Percentiles rank a stretch among this genome's conserved stretches.
These are phyloP conservation scores for Claviceps purpurea DNA, from an alignment of 2,329 filamentous ascomycete genomes.

Conservation along the genomic window DNA sequence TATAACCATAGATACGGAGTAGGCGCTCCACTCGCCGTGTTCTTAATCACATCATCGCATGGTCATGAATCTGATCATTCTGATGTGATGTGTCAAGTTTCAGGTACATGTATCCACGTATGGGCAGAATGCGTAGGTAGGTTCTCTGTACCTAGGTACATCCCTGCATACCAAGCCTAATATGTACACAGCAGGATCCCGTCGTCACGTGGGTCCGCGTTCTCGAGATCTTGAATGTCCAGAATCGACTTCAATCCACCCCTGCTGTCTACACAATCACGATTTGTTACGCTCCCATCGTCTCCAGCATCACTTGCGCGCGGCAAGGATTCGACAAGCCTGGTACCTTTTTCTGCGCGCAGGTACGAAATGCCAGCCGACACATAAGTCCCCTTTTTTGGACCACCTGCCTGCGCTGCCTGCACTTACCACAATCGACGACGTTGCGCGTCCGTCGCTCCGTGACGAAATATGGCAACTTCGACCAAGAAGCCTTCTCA, in stretches of 20 bases:
- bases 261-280: not conserved
- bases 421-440: not conserved
- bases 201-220: constrained; percentile 1
- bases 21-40: too few species aligned
- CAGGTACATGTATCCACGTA: too few species aligned
- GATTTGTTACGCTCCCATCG: not conserved
- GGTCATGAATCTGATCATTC: too few species aligned
- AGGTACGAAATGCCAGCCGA: not conserved
- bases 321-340: not conserved
- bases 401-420: not conserved
- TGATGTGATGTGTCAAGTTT: too few species aligned
- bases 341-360: not conserved
- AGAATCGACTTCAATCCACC: not conserved
- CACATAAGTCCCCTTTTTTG: not conserved
- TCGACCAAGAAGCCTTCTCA: constrained; percentile 12
- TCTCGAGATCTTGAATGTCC: too few species aligned
- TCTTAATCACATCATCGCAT: too few species aligned
- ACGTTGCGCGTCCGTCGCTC: not conserved
- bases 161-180: too few species aligned
- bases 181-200: too few species aligned
- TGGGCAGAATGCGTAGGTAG: too few species aligned
- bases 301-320: not conserved
- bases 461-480: constrained; percentile 12
- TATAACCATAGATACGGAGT: too few species aligned
- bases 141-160: too few species aligned